A percentile compares a stretch with the other conserved stretches of the same genome.
phyloP scores from a whole-genome alignment of 2,329 filamentous ascomycete genomes.

The Arachnomyces sp. region DNA sequence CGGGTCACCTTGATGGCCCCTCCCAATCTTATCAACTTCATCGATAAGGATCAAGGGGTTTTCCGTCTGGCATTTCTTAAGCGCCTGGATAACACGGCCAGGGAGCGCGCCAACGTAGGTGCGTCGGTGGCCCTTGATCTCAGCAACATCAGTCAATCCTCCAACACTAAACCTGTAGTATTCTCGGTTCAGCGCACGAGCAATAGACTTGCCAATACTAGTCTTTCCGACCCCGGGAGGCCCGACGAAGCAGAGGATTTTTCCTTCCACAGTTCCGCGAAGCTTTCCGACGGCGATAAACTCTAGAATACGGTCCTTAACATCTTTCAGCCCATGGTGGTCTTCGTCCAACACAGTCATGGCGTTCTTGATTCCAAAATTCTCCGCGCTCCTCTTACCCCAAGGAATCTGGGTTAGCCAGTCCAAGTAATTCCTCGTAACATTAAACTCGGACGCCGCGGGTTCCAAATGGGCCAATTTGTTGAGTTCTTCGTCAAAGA shows the following conservation, averaged over 20 bases:
- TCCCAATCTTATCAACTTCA: constrained; percentile 95
- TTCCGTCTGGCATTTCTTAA: constrained; percentile 99
- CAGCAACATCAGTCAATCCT: constrained; percentile 90
- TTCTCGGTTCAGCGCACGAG: constrained; percentile 83
- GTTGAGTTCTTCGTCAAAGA: constrained; percentile 96
- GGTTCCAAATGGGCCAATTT: constrained; percentile 93
- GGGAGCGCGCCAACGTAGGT: constrained; percentile 95
- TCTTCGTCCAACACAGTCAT: constrained; percentile 89
- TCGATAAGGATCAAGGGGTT: constrained; percentile 95
- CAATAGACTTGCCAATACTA: constrained; percentile 97
- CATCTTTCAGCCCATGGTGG: constrained; percentile 92
- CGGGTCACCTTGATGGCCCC: constrained; percentile 92
- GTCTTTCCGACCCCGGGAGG: constrained; percentile 98
- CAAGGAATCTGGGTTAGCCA: constrained; percentile 98
- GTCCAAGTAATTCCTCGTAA: constrained; percentile 95
- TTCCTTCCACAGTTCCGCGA: constrained; percentile 92
- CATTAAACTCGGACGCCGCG: constrained; percentile 95
- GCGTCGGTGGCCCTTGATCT: constrained; percentile 94
- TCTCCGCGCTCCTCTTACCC: constrained; percentile 91
- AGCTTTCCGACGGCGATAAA: constrained; percentile 98
- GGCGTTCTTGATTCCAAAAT: constrained; percentile 89
- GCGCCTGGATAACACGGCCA: constrained; percentile 90
- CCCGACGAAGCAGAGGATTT: constrained; percentile 95
- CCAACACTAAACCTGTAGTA: constrained; percentile 99
- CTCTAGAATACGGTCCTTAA: constrained; percentile 95